Evolutionary conservation across 202 grass and related monocot genomes (phyloP), one percentile per base, ranked within the genome.

Genomic region (Eragrostis tef): DNA sequence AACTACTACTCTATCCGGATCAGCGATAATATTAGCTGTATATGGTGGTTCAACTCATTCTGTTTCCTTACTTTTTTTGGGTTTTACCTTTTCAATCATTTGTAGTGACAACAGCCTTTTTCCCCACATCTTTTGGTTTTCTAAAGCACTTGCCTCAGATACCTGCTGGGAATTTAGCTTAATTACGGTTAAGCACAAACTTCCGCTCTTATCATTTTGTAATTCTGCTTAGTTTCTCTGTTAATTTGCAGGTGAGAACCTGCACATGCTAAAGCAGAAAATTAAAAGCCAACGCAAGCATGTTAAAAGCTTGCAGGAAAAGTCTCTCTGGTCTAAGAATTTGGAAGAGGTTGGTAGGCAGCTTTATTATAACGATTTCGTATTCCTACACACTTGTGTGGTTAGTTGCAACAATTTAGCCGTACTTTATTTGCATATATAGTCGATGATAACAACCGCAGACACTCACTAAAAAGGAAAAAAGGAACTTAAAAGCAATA

Each of bases 281-380:
- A 78, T 97, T 65, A 97, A 94, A 84, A 94, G 91, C 64, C 94
- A 97, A 90, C 87, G 67, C 24, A 97, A 92, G 81, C 91, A 97
- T 84, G 91, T 97, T 48, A 94, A 92, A 72, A 83, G 77, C 71
- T 88, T 97, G 77, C 88, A 87, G 66, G 94, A 97, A 83, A 94
- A 78, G 72, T 94, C 94, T 80, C 86, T 97, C 13, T 97, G 94
- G 94, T 92, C 91, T 10, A 97, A 87, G 67, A 92, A 87, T 72
- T 88, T 97, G 79, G 94, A 97, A 84, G 94, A 94, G 89, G 94
- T 97, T 89, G 70, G 81, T 89, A 66, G 71, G 65, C 83, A 74
- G 76, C 77, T 89, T 85, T 49, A 84, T 84, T 84, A 64, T 85
- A 56, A 59, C 67, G 70, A 36, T 48, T 79, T 11, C n/a, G 9